Evolutionary conservation across 2,329 filamentous ascomycete genomes (phyloP), one percentile per base, ranked within the genome.

Genomic region (Mycocentrospora acerina): DNA sequence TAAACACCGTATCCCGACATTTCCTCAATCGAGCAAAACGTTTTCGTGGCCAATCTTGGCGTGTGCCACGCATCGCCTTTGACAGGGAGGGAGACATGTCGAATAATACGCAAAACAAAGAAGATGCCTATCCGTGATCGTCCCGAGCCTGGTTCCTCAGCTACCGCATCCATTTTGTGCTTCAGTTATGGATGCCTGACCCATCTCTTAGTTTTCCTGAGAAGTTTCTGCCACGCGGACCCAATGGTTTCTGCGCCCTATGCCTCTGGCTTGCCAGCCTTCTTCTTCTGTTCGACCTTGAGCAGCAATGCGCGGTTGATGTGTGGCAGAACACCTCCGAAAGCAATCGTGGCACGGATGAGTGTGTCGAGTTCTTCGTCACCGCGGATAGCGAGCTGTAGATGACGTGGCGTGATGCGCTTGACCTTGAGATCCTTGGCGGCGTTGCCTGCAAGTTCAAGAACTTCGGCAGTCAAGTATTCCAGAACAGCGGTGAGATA

Each of bases 361-460:
- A 98, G 79, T 16, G 90, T 97, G 70, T 98, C 93, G 59, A 98
- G 80, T 73, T 98, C 93, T 75, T 98, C 93, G 71, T 98, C 93
- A 66, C 93, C 93, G 64, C 93, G 90, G 67, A 98, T 98, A 61
- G 93, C 93, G 49, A 98, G 87, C 73, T 98, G 93, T 53, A 98
- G 77, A 72, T 98, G 93, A 70, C 93, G 90, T 40, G 93, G 93
- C 10, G 91, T 97, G 73, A 98, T 98, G 73, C 93, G 93, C 84
- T 97, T 98, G 76, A 97, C 93, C 76, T 97, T 98, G 67, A 97
- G 86, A 72, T 98, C 93, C 80, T 97, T 97, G 71, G 93, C 93
- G 37, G 93, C 93, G 70, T 98, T 98, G 71, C 93, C 93, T 69
- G 93, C 93, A 53, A 98, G 80, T 73, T 98, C 93, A 61, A 98